These are phyloP conservation scores for Juglanconis juglandina DNA, from an alignment of 2,329 filamentous ascomycete species.

Conservation along the genomic window DNA sequence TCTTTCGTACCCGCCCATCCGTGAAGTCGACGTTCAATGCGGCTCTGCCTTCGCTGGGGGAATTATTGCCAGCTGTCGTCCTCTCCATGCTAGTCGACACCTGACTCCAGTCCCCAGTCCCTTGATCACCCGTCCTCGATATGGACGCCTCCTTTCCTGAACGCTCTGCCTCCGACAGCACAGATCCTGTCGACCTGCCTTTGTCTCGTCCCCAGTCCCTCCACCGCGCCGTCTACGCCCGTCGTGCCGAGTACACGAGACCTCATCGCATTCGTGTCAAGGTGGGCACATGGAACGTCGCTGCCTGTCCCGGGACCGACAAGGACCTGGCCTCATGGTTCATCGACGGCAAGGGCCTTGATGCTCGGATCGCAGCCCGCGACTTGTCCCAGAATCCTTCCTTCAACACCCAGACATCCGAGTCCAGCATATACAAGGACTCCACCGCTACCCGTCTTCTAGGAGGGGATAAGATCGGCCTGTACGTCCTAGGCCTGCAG, in stretches of 20 bases:
- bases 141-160: slow-evolving; percentile 5
- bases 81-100: not conserved
- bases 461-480: slow-evolving; percentile 67
- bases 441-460: slow-evolving; percentile 41
- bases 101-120: not conserved
- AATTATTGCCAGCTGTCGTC: not conserved
- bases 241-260: slow-evolving; percentile 75
- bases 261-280: slow-evolving; percentile 77
- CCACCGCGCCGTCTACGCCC: slow-evolving; percentile 64
- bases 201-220: slow-evolving; percentile 54
- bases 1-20: not conserved
- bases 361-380: slow-evolving; percentile 58
- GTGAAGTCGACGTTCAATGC: not conserved
- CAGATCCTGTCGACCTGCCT: slow-evolving; percentile 14
- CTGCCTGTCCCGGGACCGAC: slow-evolving; percentile 77
- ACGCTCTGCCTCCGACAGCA: slow-evolving; percentile 8
- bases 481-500: slow-evolving; percentile 88
- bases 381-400: slow-evolving; percentile 39
- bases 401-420: slow-evolving; percentile 26
- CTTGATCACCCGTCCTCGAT: not conserved
- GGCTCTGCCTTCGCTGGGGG: not conserved
- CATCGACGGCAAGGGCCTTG: slow-evolving; percentile 68
- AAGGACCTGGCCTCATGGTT: slow-evolving; percentile 90
- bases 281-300: slow-evolving; percentile 94
- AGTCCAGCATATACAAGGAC: slow-evolving; percentile 26